Evolutionary conservation across 306 rosid species (phyloP), one percentile per base, ranked within the genome.

Genomic region (Styphnolobium japonicum): DNA sequence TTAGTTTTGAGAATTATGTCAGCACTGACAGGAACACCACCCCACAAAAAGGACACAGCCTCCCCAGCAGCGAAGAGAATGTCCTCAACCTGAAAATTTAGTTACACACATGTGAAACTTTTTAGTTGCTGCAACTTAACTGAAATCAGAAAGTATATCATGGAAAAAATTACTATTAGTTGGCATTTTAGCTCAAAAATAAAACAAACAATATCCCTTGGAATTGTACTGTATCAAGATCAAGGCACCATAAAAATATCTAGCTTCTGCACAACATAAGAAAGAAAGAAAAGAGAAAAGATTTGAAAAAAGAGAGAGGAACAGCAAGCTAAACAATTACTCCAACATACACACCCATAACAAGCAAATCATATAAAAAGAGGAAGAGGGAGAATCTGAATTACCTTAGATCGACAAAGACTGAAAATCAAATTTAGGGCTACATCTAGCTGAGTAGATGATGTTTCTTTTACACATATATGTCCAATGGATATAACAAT

Each of bases 21-120:
- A 77, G 96, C 97, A 74, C 78, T 92, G 86, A 95, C 94, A 48
- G 98, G 97, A 84, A 92, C 94, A 78, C 97, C 89, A 29, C 98
- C 98, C 98, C 98, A 95, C 88, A 95, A 72, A 83, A 92, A 95
- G 27, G 98, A 88, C 46, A 95, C 76, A 79, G 98, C 97, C 92
- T 95, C 98, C 67, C 98, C 98, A 77, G 96, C 94, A 63, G 98
- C 98, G 67, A 95, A 95, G 52, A 95, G 97, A 80, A 95, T 56
- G 66, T 95, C 98, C 82, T 95, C 98, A 45, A 90, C 98, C 98
- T 92, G 91, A 67, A 88, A 61, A 69, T 78, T 71, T 39, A 73
- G 37, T 80, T 52, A 84, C 65, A 71, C 27, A 67, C 21, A 82
- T 4, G 63, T 22, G 65, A 79, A 4, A 75, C 58, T 4, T 34